Percentiles rank a stretch among this genome's conserved stretches.
Evolutionary conservation across 2,329 filamentous ascomycete species (phyloP).

Genomic region (Daldinia sp.): DNA sequence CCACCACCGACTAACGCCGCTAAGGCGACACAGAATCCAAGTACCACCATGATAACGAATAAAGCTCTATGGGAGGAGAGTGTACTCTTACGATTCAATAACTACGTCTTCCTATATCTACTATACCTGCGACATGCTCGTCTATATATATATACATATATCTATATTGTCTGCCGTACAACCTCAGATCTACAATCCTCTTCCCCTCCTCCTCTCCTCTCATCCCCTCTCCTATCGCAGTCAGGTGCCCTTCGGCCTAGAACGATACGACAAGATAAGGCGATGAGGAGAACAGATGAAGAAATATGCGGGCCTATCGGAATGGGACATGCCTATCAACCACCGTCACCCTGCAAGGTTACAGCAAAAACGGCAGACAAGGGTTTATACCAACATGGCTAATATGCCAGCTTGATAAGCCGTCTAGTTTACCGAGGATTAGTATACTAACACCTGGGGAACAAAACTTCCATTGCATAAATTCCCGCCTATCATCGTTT

Average conservation of each 20-base stretch:
- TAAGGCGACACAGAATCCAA: slow-evolving; percentile 13
- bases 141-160: slow-evolving; percentile 21
- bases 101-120: background rate
- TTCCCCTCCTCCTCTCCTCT: slow-evolving; percentile 5
- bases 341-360: slow-evolving; percentile 31
- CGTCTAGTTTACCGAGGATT: background rate
- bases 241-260: slow-evolving; percentile 27
- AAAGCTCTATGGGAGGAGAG: background rate
- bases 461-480: background rate
- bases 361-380: slow-evolving; percentile 18
- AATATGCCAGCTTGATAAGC: slow-evolving; percentile 37
- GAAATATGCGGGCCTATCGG: slow-evolving; percentile 36
- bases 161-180: slow-evolving; percentile 9
- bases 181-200: slow-evolving; percentile 10
- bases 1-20: slow-evolving; percentile 11
- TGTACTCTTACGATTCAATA: background rate
- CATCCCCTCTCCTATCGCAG: slow-evolving; percentile 14
- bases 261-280: slow-evolving; percentile 31
- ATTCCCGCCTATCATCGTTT: background rate
- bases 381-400: slow-evolving; percentile 18
- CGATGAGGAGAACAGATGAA: slow-evolving; percentile 17
- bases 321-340: slow-evolving; percentile 15
- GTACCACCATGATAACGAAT: slow-evolving; percentile 14
- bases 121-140: background rate
- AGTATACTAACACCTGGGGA: background rate